Percentiles rank a stretch among this genome's conserved stretches.
Evolutionary conservation across 495 filamentous ascomycete genomes (phyloP).

Genomic region (Halenospora varia): DNA sequence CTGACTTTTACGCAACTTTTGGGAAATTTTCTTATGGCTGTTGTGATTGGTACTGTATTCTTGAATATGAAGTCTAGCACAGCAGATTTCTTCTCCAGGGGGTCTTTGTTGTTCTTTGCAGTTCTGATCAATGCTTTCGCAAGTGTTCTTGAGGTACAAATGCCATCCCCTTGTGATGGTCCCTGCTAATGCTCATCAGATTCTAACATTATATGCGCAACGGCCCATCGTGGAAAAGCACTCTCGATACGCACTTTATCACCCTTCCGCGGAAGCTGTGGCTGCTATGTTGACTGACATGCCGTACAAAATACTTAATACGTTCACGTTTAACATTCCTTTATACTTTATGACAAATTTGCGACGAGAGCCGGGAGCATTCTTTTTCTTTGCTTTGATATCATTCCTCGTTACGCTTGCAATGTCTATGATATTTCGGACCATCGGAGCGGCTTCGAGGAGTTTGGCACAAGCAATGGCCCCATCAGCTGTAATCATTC

Average conservation of each 20-base stretch:
- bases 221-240: conserved; percentile 66
- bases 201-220: conserved; percentile 6
- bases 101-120: conserved; percentile 64
- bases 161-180: conserved; percentile 28
- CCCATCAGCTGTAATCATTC: conserved; percentile 39
- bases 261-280: conserved; percentile 62
- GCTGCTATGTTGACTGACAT: conserved; percentile 64
- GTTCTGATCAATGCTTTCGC: conserved; percentile 57
- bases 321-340: conserved; percentile 56
- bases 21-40: conserved; percentile 61
- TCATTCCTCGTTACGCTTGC: conserved; percentile 34
- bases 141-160: conserved; percentile 57
- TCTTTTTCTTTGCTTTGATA: conserved; percentile 46
- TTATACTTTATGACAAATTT: conserved; percentile 63
- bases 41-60: conserved; percentile 78
- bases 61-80: conserved; percentile 59
- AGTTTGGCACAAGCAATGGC: conserved; percentile 49
- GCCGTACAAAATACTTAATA: conserved; percentile 58
- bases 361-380: conserved; percentile 38
- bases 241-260: conserved; percentile 65
- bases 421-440: conserved; percentile 47
- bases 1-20: conserved; percentile 31
- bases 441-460: conserved; percentile 40
- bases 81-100: conserved; percentile 23
- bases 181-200: neutral